Evolutionary conservation across 2,329 filamentous ascomycete genomes (phyloP).

Genomic region (Aureobasidium sp.): DNA sequence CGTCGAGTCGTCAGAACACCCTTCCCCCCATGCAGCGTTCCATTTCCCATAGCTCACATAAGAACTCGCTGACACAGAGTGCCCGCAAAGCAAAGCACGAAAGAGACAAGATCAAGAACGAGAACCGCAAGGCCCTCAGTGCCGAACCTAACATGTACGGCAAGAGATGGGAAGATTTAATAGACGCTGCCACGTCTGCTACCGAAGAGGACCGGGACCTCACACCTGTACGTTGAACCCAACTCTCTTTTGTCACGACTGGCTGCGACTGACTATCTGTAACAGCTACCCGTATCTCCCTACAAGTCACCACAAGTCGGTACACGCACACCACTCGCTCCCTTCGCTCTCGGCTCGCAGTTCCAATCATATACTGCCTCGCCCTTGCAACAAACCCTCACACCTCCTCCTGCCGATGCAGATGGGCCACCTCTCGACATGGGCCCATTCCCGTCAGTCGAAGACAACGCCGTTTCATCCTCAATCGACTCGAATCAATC

Average conservation of each 20-base stretch:
- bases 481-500: slow-evolving; percentile 64
- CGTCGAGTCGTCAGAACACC: slow-evolving; percentile 79
- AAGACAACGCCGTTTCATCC: slow-evolving; percentile 44
- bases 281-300: slow-evolving; percentile 42
- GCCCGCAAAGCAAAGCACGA: slow-evolving; percentile 71
- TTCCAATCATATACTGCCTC: slow-evolving; percentile 75
- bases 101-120: slow-evolving; percentile 68
- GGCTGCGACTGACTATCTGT: slow-evolving; percentile 17
- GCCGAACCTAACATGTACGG: slow-evolving; percentile 75
- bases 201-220: slow-evolving; percentile 85
- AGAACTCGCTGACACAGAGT: slow-evolving; percentile 78
- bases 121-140: slow-evolving; percentile 74
- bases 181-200: slow-evolving; percentile 87
- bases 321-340: slow-evolving; percentile 55
- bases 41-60: slow-evolving; percentile 61
- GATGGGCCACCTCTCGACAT: slow-evolving; percentile 32
- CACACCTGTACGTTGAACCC: slow-evolving; percentile 62
- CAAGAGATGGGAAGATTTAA: slow-evolving; percentile 92
- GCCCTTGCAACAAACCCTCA: slow-evolving; percentile 82
- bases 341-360: slow-evolving; percentile 42
- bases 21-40: slow-evolving; percentile 74
- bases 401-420: slow-evolving; percentile 56
- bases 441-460: slow-evolving; percentile 82
- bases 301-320: slow-evolving; percentile 45
- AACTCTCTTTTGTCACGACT: slow-evolving; percentile 10